phyloP scores from a whole-genome alignment of 805 yeast genomes.

The Brettanomyces custersianus region DNA sequence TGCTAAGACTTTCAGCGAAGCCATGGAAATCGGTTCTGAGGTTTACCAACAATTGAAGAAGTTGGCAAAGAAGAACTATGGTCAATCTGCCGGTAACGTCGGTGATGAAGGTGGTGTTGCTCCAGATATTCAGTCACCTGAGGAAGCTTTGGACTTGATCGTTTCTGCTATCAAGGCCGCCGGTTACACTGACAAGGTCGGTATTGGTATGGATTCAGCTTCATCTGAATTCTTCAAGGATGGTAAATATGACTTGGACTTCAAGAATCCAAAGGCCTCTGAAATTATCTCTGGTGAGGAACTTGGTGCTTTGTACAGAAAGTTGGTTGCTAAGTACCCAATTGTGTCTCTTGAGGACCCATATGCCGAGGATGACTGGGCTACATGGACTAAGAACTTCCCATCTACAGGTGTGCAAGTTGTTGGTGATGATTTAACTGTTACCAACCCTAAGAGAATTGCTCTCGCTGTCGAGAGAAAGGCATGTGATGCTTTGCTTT shows the following conservation, averaged over 20 bases:
- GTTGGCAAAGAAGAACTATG: constrained; percentile 88
- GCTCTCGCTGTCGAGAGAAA: constrained; percentile 94
- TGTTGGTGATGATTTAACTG: constrained; percentile 98
- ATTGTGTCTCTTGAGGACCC: constrained; percentile 98
- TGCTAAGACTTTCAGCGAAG: constrained; percentile 88
- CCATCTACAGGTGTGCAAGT: constrained; percentile 71
- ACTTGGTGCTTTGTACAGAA: constrained; percentile 76
- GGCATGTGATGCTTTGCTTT: constrained; percentile 87
- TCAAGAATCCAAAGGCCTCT: constrained; percentile 91
- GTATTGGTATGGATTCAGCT: constrained; percentile 93
- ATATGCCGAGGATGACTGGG: constrained; percentile 99
- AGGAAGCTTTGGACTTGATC: constrained; percentile 95
- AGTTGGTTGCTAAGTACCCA: constrained; percentile 84
- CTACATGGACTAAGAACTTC: constrained; percentile 89
- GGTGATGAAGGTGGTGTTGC: constrained; percentile 99
- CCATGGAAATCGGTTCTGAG: constrained; percentile 93
- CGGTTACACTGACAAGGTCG: constrained; percentile 88
- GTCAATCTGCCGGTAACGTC: constrained; percentile 99
- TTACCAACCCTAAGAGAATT: constrained; percentile 94
- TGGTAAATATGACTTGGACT: constrained; percentile 95
- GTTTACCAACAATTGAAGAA: constrained; percentile 96
- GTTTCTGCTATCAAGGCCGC: constrained; percentile 82
- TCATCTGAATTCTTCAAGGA: constrained; percentile 97
- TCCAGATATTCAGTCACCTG: constrained; percentile 90
- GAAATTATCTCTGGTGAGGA: constrained; percentile 87